Base-by-base conservation (phyloP, 805 yeast species). In the Blastobotrys chiropterorum region DNA sequence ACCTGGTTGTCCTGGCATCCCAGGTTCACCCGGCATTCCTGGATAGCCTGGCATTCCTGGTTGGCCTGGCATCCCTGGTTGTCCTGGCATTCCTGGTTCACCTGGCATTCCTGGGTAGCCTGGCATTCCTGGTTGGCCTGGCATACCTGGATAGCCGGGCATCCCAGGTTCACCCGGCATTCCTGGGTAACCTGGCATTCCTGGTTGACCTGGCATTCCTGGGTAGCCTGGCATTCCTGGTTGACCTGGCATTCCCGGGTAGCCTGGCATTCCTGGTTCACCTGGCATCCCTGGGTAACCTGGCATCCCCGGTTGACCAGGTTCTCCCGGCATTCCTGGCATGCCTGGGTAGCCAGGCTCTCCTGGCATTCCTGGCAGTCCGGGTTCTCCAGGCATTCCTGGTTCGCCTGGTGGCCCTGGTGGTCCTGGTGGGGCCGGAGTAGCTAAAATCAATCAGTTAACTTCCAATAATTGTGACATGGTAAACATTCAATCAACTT, bases 321-420 rank as follows among this genome's bases (percentile, higher is more conserved):
- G 47, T 50, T 39, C 31, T 46, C 31, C 48, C 48, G 19, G 48
- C 50, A 5, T 6, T 26, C 53, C 53, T 38, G 49, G 45, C 31
- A 34, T 26, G 6, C 46, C 49, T 1, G 46, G 41, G 16, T 30
- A 5, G 8, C 51, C 46, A 17, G 53, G 42, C 11, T n/a, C 38
- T 11, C 51, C 51, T 3, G 51, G 51, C 1, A 20, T 16, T 6
- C 49, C 47, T 2, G 46, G 41, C 7, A 30, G 14, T 8, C 47
- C 52, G n/a, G 54, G 45, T 3, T 19, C 15, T 14, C 49, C 46
- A 14, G 52, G 52, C 13, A 34, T 14, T 15, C 49, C 39, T 20
- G 52, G 34, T 19, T 17, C 15, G 7, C 40, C 34, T 7, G 40
- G 31, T 11, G 44, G 30, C 8, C 39, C 34, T 19, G 31, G 31